Conservation (phyloP, 345 rosid genomes). For the Gossypium stocksii region DNA sequence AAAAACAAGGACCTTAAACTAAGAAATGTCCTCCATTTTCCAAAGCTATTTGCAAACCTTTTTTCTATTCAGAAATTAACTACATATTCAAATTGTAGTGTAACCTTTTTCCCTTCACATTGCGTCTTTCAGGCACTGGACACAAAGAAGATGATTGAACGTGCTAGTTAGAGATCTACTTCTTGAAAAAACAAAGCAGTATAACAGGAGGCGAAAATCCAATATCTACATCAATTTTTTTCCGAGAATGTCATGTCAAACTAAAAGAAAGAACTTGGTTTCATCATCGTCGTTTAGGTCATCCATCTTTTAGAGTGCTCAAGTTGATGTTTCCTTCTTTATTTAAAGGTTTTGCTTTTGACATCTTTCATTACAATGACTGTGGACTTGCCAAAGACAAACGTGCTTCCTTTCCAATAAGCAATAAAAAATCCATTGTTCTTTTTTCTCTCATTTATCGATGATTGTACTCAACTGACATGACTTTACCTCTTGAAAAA, state of each 20-base stretch:
- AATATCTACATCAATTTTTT: too few species aligned
- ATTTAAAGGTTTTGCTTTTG: neutral
- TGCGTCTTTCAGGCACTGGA: neutral
- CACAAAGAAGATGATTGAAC: neutral
- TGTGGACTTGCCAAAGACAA: too few species aligned
- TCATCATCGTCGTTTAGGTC: neutral
- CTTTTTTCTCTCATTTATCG: neutral
- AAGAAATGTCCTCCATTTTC: neutral
- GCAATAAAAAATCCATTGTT: too few species aligned
- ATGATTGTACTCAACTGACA: neutral
- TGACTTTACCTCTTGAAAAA: neutral
- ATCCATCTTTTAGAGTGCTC: neutral
- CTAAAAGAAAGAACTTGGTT: too few species aligned
- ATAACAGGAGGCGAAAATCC: neutral
- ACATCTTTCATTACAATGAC: neutral
- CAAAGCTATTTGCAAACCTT: neutral
- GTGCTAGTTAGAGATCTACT: neutral
- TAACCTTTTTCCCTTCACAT: neutral
- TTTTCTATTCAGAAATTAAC: neutral
- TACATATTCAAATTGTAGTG: neutral
- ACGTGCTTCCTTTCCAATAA: too few species aligned
- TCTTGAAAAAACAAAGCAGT: neutral
- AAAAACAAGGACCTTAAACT: neutral
- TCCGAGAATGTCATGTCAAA: too few species aligned
- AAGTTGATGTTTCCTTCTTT: neutral